These are phyloP conservation scores for Lotus japonicus DNA, from an alignment of 306 rosid species.

Conservation along the genomic window DNA sequence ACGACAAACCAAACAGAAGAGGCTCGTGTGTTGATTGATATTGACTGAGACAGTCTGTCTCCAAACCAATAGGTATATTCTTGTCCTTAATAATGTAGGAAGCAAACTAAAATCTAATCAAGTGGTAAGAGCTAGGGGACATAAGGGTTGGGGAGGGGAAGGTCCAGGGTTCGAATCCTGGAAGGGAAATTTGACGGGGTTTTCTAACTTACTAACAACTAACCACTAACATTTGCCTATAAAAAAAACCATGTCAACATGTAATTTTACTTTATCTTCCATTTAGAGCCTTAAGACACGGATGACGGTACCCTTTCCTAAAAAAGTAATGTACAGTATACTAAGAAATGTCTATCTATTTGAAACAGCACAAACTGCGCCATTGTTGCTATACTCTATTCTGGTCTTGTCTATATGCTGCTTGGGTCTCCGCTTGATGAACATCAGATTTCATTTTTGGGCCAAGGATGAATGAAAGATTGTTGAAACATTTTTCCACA, in stretches of 20 bases:
- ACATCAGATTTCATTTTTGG: background rate
- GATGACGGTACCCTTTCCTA: background rate
- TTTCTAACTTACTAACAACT: no score
- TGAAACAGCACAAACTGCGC: background rate
- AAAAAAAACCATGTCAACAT: background rate
- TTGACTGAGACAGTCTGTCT: no score
- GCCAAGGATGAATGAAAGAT: background rate
- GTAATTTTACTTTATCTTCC: background rate
- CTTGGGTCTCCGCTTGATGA: conserved; percentile 2
- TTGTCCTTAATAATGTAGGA: background rate
- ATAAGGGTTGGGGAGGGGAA: no score
- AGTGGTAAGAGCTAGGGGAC: no score
- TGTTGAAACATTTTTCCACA: background rate
- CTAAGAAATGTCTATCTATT: background rate
- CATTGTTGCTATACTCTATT: background rate
- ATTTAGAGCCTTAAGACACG: no score
- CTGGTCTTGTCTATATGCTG: conserved; percentile 4
- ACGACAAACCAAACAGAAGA: no score
- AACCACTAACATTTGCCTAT: no score
- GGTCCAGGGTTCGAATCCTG: no score
- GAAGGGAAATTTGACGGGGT: no score
- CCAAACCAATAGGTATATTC: no score
- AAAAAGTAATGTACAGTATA: background rate
- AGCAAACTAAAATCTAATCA: background rate
- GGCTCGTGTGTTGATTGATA: no score